Evolutionary conservation across 345 rosid species (phyloP), one percentile per base, ranked within the genome.

Genomic region (Syzygium jambos): DNA sequence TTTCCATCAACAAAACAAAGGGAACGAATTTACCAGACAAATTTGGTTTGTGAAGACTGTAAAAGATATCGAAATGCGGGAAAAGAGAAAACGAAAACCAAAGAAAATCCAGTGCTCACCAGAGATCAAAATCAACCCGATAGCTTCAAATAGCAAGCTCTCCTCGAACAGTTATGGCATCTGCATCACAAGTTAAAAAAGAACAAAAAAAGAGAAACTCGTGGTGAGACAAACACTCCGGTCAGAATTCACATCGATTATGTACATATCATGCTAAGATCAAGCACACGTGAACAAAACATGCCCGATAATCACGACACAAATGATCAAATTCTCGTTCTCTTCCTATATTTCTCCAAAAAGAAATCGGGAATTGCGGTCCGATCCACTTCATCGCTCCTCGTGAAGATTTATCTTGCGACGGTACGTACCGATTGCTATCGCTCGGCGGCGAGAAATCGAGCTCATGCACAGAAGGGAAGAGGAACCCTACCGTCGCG

Each of bases 71-170:
- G 14, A 22, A 93, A 77, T 92, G 92, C 52, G 93, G 25, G 94
- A 52, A 95, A 94, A 21, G 95, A 93, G 14, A 92, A 93, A 25
- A 93, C 89, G 23, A 94, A 90, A 15, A 91, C 89, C 88, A 89
- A 89, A 65, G 3, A 91, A 91, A 91, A 59, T 73, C 49, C 23
- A 38, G 82, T 73, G 27, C 82, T 73, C 49, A 73, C 82, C 82
- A 34, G 78, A 30, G 78, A 30, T 30, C 43, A 43, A 73, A 73
- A 73, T 21, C 49, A 73, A 5, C 27, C 82, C 27, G 7, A 34
- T 73, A 6, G 82, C 82, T 73, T 43, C 82, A 73, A 73, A 19
- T 38, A 73, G 82, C 82, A 73, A 73, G 7, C 49, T 38, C 80
- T 73, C 78, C 82, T 38, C 82, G 27, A 38, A 38, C 82, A 19